Evolutionary conservation across 1,139 yeast genomes (phyloP), one percentile per base, ranked within the genome.

Genomic region (Yamadazyma jaroonii): DNA sequence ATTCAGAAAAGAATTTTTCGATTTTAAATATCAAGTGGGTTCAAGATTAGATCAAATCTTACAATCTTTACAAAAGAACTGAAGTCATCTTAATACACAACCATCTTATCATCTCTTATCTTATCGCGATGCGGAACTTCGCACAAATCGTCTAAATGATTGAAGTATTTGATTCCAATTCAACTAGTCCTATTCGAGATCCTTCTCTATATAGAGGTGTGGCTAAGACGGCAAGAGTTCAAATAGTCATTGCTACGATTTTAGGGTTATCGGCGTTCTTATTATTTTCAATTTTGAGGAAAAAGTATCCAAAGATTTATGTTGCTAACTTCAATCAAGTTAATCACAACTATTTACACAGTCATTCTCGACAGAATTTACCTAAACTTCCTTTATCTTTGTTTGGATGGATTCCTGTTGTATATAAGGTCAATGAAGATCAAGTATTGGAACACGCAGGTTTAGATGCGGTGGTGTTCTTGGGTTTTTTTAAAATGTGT

Each of bases 371-470:
- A 47, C 59, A 68, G 50, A 56, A 62, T 49, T 52, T 67, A 34
- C 71, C 74, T 12, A 48, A 51, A 40, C 52, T 65, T 29, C 76
- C 72, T 15, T 30, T 32, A 14, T 72, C 86, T 4, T 54, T 85
- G 15, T 81, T 89, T 50, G 88, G 92, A 1, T 90, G 97, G 96
- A 67, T 90, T 6, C 74, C 81, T 1, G 76, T 79, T 0, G 63
- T 90, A 12, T 78, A 77, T 56, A 61, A 61, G 12, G 79, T 89
- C 12, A 71, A 74, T 20, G 97, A 92, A 50, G 74, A 77, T 25
- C 88, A 89, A 47, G 78, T 92, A 2, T 67, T 92, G 38, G 90
- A 87, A 44, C 84, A 83, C 54, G 96, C 97, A 1, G 98, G 98
- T 0, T 64, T 92, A 31, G 98, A 92, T 62, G 97, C 97, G 0